These are phyloP conservation scores for Trichoderma sp. DNA, from an alignment of 2,329 filamentous ascomycete genomes.

Conservation along the genomic window DNA sequence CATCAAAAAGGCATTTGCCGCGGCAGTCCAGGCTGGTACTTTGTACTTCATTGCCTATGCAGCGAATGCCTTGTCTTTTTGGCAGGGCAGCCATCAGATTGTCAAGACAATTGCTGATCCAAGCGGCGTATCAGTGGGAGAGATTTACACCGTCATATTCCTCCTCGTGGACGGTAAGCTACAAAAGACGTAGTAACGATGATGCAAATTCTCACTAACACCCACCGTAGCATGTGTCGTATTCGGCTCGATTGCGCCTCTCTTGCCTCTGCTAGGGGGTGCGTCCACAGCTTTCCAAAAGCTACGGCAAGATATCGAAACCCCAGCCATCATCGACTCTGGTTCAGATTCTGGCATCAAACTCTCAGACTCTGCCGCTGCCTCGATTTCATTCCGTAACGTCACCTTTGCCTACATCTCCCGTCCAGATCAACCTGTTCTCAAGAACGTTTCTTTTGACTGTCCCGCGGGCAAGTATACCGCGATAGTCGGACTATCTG, in stretches of 20 bases:
- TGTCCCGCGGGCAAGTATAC: conserved; percentile 49
- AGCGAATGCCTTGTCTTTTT: conserved; percentile 65
- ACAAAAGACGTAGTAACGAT: neutral
- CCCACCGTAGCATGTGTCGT: conserved; percentile 51
- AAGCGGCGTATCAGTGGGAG: conserved; percentile 39
- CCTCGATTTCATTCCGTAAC: conserved; percentile 37
- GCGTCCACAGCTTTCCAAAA: conserved; percentile 58
- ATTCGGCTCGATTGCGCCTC: conserved; percentile 59
- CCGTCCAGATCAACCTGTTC: conserved; percentile 39
- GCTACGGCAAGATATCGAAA: conserved; percentile 56
- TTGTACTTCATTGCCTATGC: conserved; percentile 67
- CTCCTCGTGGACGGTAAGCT: conserved; percentile 56
- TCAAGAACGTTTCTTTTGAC: conserved; percentile 46
- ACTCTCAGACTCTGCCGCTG: conserved; percentile 42
- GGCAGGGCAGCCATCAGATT: conserved; percentile 59
- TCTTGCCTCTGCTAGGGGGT: conserved; percentile 58
- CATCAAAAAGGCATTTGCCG: conserved; percentile 55
- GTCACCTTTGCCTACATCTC: conserved; percentile 46
- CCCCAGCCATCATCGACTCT: conserved; percentile 44
- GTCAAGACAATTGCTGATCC: conserved; percentile 37
- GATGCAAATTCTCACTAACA: neutral
- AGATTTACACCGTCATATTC: conserved; percentile 63
- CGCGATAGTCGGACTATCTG: conserved; percentile 57
- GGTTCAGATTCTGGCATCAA: conserved; percentile 38
- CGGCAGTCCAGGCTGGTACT: conserved; percentile 56